Conservation (phyloP, 2,329 filamentous ascomycete species). For the Kalaharituber pfeilii region DNA sequence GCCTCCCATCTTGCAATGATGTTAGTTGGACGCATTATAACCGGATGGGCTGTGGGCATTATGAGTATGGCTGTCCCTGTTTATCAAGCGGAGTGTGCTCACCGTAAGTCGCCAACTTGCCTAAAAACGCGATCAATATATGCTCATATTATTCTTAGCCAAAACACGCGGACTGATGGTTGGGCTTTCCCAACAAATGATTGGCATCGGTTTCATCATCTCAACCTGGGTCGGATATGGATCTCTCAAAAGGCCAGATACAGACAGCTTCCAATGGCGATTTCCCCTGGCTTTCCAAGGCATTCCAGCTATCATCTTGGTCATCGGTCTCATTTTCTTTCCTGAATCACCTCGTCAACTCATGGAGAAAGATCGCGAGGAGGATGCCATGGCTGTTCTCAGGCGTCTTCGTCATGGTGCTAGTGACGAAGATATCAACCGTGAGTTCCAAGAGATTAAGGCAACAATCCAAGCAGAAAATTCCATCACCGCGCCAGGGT, state of each 20-base stretch:
- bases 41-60: no score
- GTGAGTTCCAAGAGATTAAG: constrained; percentile 43
- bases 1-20: no score
- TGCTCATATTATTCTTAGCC: no score
- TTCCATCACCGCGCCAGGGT: constrained; percentile 36
- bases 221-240: no score
- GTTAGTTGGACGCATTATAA: no score
- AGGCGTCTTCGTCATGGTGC: constrained; percentile 38
- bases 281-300: constrained; percentile 34
- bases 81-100: no score
- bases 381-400: constrained; percentile 34
- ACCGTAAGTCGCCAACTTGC: no score
- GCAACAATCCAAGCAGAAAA: constrained; percentile 44
- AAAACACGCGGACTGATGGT: no score
- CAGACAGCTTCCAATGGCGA: constrained; percentile 26
- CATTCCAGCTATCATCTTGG: constrained; percentile 30
- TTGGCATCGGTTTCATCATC: no score
- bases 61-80: no score
- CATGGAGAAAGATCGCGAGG: constrained; percentile 32
- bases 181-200: no score
- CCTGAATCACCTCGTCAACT: constrained; percentile 23
- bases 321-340: constrained; percentile 29
- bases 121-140: no score
- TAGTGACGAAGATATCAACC: constrained; percentile 41
- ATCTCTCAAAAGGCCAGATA: constrained; percentile 35